These are phyloP conservation scores for Fusarium pininemorale DNA, from an alignment of 2,329 filamentous ascomycete species.

Conservation along the genomic window DNA sequence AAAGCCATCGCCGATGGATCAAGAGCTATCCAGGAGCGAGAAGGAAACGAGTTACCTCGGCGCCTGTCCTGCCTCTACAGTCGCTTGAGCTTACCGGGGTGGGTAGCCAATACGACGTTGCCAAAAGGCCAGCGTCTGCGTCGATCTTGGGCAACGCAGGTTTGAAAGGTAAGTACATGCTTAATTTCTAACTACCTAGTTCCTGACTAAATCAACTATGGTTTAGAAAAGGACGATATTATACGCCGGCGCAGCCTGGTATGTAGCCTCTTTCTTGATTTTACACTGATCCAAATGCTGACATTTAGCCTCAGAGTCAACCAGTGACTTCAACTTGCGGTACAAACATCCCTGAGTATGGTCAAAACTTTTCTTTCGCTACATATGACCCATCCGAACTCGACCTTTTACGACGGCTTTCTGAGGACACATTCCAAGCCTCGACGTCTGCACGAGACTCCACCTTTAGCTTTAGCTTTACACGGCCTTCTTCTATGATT, in stretches of 20 bases:
- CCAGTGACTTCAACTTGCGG: neutral
- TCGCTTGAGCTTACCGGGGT: conserved; percentile 13
- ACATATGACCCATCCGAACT: neutral
- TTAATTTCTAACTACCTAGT: neutral
- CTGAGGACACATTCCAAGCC: neutral
- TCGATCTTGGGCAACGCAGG: neutral
- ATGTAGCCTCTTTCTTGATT: neutral
- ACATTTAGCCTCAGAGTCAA: neutral
- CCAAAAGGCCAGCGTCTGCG: neutral
- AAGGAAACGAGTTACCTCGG: neutral
- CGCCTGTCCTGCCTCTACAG: neutral
- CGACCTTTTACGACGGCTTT: neutral
- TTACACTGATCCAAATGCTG: neutral
- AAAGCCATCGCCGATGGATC: neutral
- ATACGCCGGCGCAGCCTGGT: neutral
- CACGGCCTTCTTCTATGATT: conserved; percentile 6
- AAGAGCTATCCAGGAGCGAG: neutral
- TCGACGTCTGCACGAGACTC: conserved; percentile 2
- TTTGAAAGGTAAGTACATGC: neutral
- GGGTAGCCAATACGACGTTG: conserved; percentile 11
- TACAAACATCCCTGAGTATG: neutral
- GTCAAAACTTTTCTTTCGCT: neutral
- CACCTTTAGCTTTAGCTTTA: neutral
- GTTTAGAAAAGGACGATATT: neutral
- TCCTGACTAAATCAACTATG: neutral